phyloP scores from a whole-genome alignment of 2,329 filamentous ascomycete species.

The Colletotrichum tamarilloi region DNA sequence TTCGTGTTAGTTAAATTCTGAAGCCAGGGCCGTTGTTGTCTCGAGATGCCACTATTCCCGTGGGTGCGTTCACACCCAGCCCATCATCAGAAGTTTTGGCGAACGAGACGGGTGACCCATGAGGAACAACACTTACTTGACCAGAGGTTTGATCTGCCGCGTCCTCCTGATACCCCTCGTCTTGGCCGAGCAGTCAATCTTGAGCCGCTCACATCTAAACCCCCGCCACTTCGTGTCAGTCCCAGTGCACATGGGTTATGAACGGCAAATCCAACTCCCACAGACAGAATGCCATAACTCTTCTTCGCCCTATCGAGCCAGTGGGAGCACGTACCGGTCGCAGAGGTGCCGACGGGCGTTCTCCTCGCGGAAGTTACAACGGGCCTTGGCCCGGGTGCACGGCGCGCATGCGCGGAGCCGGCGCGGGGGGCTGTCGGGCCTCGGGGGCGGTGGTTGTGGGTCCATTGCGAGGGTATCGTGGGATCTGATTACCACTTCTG shows the following conservation, averaged over 20 bases:
- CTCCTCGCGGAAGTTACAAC: constrained; percentile 32
- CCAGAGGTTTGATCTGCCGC: constrained; percentile 42
- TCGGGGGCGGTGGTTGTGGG: background rate
- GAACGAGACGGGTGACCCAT: too few relatives aligned
- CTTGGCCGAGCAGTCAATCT: constrained; percentile 44
- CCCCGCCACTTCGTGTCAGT: background rate
- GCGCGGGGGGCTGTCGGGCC: constrained; percentile 33
- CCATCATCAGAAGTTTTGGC: too few relatives aligned
- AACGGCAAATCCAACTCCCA: too few relatives aligned
- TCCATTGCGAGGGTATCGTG: constrained; percentile 25
- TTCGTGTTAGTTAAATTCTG: background rate
- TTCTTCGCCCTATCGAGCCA: too few relatives aligned
- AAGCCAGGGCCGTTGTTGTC: background rate
- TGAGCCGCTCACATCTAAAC: constrained; percentile 41
- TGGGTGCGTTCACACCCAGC: too few relatives aligned
- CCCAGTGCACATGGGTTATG: background rate
- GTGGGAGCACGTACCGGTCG: constrained; percentile 14
- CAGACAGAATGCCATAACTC: too few relatives aligned
- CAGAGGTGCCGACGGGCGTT: constrained; percentile 31
- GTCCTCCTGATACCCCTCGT: constrained; percentile 44
- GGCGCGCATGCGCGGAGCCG: constrained; percentile 36
- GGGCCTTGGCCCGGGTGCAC: constrained; percentile 36
- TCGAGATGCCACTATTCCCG: background rate
- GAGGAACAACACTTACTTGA: constrained; percentile 38
- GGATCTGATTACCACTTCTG: too few relatives aligned